These are phyloP conservation scores for Parascedosporium putredinis DNA, from an alignment of 2,329 filamentous ascomycete species.

Conservation along the genomic window DNA sequence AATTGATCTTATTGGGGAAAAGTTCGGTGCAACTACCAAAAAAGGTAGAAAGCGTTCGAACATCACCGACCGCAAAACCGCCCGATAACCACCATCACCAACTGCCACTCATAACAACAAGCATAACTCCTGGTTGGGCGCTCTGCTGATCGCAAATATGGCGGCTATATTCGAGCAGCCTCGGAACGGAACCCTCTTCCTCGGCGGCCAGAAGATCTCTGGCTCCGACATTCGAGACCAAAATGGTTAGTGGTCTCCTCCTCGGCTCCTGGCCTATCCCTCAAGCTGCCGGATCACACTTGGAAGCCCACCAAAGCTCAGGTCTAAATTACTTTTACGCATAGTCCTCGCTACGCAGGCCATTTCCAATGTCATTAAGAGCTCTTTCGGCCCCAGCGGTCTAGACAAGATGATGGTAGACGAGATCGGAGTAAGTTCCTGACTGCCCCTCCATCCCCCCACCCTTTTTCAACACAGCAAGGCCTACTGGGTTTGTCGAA, in stretches of 20 bases:
- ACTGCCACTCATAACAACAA: no score
- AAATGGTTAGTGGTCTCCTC: conserved; percentile 37
- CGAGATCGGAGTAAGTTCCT: conserved; percentile 72
- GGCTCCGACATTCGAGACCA: conserved; percentile 94
- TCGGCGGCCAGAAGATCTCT: conserved; percentile 95
- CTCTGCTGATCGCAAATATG: conserved; percentile 42
- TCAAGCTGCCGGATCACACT: background rate
- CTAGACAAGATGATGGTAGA: conserved; percentile 99
- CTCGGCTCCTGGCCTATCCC: background rate
- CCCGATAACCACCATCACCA: background rate
- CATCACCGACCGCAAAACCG: background rate
- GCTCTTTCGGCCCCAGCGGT: conserved; percentile 92
- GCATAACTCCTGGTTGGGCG: background rate
- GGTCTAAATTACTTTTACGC: background rate
- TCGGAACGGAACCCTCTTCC: conserved; percentile 89
- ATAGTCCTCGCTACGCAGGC: conserved; percentile 87
- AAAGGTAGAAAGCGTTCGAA: conserved; percentile 5
- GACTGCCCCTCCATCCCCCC: conserved; percentile 11
- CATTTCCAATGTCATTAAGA: conserved; percentile 98
- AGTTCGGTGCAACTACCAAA: background rate
- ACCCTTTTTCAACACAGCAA: no score
- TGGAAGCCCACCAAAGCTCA: background rate
- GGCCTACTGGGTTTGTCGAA: no score
- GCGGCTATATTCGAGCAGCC: conserved; percentile 93
- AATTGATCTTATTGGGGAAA: conserved; percentile 1